These are phyloP conservation scores for Astragalus membranaceus DNA, from an alignment of 306 rosid species.

Conservation along the genomic window DNA sequence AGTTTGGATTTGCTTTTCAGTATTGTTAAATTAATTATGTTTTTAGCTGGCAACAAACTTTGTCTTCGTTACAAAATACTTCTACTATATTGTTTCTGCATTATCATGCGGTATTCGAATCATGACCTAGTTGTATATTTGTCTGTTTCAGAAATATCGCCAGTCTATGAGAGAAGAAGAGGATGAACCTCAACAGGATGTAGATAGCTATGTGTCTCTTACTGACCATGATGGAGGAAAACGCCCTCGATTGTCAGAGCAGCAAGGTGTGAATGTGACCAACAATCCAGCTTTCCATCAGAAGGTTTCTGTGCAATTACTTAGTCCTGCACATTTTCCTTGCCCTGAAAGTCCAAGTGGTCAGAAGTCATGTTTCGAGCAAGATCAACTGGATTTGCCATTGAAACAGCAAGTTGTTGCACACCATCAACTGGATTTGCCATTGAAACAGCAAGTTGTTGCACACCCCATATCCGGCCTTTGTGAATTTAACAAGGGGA, in stretches of 20 bases:
- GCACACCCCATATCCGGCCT: not conserved
- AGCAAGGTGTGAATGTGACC: not conserved
- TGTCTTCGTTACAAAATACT: not conserved
- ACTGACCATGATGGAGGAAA: not conserved
- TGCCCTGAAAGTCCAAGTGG: not conserved
- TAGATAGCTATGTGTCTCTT: not conserved
- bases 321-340: not conserved
- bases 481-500: not conserved
- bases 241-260: not conserved
- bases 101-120: not conserved
- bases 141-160: slow-evolving; percentile 1
- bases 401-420: not conserved
- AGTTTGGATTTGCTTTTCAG: not conserved
- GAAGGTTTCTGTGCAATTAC: not conserved
- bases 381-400: not conserved
- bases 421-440: not conserved
- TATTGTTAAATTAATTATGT: not conserved
- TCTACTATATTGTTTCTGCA: not conserved
- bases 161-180: not conserved
- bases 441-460: not conserved
- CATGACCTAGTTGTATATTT: not conserved
- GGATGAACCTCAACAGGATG: not conserved
- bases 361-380: not conserved
- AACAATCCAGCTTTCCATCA: not conserved
- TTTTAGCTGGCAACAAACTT: not conserved